Evolutionary conservation across 2,329 filamentous ascomycete species (phyloP), one percentile per base, ranked within the genome.

Genomic region (Cryphonectria radicalis): DNA sequence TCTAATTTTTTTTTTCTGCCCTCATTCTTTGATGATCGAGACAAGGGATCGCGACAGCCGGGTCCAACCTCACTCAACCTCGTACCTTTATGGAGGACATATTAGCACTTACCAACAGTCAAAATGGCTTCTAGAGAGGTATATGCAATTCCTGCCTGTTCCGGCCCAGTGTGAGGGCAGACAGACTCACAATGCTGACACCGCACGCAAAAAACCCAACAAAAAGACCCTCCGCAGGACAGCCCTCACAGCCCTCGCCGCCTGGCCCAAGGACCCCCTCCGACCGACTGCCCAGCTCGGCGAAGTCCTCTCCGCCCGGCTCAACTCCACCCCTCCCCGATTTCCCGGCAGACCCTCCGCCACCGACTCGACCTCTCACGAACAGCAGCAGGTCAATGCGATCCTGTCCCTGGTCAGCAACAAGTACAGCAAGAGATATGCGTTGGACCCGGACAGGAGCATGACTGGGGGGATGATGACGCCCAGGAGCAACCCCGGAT

Each of bases 251-350:
- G 84, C 84, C 40, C 81, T 89, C 69, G 82, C 85, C 70, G 84
- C 84, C 74, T 92, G 90, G 90, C 90, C 90, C 63, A 86, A 87
- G 76, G 90, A 92, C 76, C 82, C 83, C 71, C 84, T 92, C 62
- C 88, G 90, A 0, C 90, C 90, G 10, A 85, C 90, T 71, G 84
- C 87, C 77, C 89, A 91, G 78, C 85, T 92, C 74, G 88, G 88
- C 76, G 84, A 88, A 74, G 83, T 88, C 46, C 80, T 92, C 65
- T 78, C 79, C 32, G 81, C 82, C 70, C 82, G 85, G 40, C 78
- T 88, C 66, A 43, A 46, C n/a, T 81, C 84, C 69, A 77, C 77
- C 63, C 66, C 71, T 28, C 40, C 63, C 57, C 74, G 75, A 14
- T 73, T 79, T n/a, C 69, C 69, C 8, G 69, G 62, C 63, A 13